These are phyloP conservation scores for Nannizziopsis arthrosporioides DNA, from an alignment of 2,329 filamentous ascomycete genomes.

Conservation along the genomic window DNA sequence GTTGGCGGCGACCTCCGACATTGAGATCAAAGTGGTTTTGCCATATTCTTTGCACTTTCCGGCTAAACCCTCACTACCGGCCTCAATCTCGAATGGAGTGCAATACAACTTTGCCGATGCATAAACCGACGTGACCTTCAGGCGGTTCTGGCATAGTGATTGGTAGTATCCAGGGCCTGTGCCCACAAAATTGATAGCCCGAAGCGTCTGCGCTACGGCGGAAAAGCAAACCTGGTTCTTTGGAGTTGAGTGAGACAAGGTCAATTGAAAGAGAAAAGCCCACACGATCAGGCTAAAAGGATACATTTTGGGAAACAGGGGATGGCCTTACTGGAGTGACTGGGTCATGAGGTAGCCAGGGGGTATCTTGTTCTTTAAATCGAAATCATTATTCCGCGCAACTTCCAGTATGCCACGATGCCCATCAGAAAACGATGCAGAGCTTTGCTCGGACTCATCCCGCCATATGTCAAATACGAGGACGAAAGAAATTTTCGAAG, in stretches of 20 bases:
- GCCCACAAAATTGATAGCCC: neutral
- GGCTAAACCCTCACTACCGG: neutral
- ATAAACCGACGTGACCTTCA: neutral
- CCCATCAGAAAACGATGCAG: too few species aligned
- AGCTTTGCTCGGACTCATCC: too few species aligned
- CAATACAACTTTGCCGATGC: slow-evolving; percentile 2
- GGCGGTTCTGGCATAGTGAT: neutral
- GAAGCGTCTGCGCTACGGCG: neutral
- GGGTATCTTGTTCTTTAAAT: too few species aligned
- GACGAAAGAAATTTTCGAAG: too few species aligned
- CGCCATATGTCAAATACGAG: too few species aligned
- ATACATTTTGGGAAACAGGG: neutral
- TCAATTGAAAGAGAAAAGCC: neutral
- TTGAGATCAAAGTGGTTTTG: neutral
- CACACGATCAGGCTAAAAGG: neutral
- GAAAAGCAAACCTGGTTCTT: neutral
- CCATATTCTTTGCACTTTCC: neutral
- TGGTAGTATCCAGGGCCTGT: neutral
- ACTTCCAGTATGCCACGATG: too few species aligned
- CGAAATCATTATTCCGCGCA: too few species aligned
- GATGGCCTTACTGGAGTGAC: neutral
- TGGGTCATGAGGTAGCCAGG: too few species aligned
- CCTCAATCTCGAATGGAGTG: neutral
- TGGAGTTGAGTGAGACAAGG: neutral
- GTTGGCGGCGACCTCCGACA: slow-evolving; percentile 7